Conservation (phyloP, 257 asterid genomes). For the Eucommia ulmoides region DNA sequence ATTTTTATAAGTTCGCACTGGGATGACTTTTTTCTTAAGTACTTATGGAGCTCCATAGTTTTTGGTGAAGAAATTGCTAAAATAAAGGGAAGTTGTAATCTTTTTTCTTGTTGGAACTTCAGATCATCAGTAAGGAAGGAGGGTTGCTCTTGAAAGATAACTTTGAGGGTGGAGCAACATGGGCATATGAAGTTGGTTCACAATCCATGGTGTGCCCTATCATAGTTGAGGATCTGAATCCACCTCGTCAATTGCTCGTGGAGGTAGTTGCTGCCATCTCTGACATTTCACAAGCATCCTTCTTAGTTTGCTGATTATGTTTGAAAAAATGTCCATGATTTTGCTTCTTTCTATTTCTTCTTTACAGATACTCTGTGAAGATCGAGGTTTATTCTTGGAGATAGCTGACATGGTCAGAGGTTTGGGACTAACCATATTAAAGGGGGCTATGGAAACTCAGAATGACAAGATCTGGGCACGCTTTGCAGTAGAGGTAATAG, state of each 20-base stretch:
- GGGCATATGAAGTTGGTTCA: conserved; percentile 94
- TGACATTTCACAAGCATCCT: not conserved
- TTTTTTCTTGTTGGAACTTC: no score
- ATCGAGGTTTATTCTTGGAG: conserved; percentile 73
- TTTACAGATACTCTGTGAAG: conserved; percentile 80
- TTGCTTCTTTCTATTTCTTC: conserved; percentile 1
- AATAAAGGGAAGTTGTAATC: no score
- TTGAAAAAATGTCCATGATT: not conserved
- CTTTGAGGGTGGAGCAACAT: conserved; percentile 70
- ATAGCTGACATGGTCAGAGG: conserved; percentile 91
- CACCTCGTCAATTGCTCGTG: conserved; percentile 88
- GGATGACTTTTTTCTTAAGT: no score
- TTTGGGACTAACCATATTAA: conserved; percentile 73
- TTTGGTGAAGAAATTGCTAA: no score
- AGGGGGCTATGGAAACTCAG: conserved; percentile 82
- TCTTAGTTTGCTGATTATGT: not conserved
- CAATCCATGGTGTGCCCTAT: conserved; percentile 81
- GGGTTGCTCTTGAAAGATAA: conserved; percentile 55
- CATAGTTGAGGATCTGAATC: conserved; percentile 16
- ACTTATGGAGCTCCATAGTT: no score
- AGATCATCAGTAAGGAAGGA: conserved; percentile 71
- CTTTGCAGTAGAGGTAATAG: conserved; percentile 81
- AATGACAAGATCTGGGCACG: conserved; percentile 85
- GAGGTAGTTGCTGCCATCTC: conserved; percentile 35
- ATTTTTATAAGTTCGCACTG: no score